Evolutionary conservation across 441 rosid genomes (phyloP).

Genomic region (Aquilaria agallochum): DNA sequence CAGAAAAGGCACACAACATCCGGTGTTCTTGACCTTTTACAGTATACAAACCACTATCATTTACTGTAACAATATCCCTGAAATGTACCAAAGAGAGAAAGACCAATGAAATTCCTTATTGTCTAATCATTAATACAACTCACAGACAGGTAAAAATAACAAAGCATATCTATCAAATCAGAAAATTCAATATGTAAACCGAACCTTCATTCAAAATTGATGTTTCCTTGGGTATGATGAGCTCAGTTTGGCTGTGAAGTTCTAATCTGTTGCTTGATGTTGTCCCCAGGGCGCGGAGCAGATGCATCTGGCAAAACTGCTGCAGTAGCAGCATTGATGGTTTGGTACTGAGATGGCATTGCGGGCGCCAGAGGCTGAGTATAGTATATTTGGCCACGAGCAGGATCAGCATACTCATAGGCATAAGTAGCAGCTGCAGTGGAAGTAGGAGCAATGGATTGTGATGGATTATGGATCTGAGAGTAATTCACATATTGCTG

Average conservation of each 20-base stretch:
- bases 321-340: conserved; percentile 53
- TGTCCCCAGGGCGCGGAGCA: conserved; percentile 53
- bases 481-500: conserved; percentile 77
- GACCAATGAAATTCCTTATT: conserved; percentile 35
- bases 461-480: conserved; percentile 82
- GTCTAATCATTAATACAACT: conserved; percentile 46
- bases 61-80: conserved; percentile 31
- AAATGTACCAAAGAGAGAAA: conserved; percentile 21
- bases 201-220: conserved; percentile 54
- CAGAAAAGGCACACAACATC: conserved; percentile 26
- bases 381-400: conserved; percentile 70
- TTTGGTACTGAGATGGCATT: conserved; percentile 79
- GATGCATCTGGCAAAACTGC: conserved; percentile 60
- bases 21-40: conserved; percentile 32
- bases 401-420: conserved; percentile 60
- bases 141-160: conserved; percentile 50
- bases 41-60: conserved; percentile 36
- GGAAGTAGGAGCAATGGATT: conserved; percentile 51
- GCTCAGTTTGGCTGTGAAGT: conserved; percentile 64
- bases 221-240: conserved; percentile 23
- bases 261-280: conserved; percentile 67
- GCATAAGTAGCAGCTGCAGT: conserved; percentile 52
- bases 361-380: conserved; percentile 64
- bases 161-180: conserved; percentile 25
- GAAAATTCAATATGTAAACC: conserved; percentile 40